Evolutionary conservation across 2,329 filamentous ascomycete species (phyloP).

Genomic region (Seiridium unicorne): DNA sequence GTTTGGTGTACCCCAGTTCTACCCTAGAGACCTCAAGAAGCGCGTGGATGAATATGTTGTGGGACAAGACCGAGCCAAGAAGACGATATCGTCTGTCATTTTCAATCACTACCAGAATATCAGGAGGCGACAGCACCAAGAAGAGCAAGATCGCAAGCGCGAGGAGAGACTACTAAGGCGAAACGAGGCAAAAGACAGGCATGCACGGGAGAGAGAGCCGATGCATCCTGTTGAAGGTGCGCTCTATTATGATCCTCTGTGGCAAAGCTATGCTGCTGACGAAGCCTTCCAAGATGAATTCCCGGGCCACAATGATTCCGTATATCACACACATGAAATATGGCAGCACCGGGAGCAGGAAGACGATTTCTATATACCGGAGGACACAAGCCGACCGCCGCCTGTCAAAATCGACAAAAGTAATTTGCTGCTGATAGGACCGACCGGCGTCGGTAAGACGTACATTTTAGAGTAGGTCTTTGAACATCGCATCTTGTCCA

Average conservation of each 20-base stretch:
- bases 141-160: conserved; percentile 59
- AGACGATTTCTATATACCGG: conserved; percentile 46
- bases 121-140: conserved; percentile 74
- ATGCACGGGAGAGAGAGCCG: conserved; percentile 64
- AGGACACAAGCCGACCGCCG: conserved; percentile 41
- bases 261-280: conserved; percentile 31
- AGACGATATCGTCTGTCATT: conserved; percentile 86
- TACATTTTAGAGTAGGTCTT: conserved; percentile 72
- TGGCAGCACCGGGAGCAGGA: conserved; percentile 28
- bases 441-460: conserved; percentile 94
- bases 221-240: conserved; percentile 79
- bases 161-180: conserved; percentile 66
- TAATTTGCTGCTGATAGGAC: conserved; percentile 86
- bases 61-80: conserved; percentile 91
- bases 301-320: conserved; percentile 48
- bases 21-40: conserved; percentile 73
- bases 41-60: conserved; percentile 96
- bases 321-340: conserved; percentile 38
- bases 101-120: conserved; percentile 96
- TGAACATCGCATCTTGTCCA: not conserved
- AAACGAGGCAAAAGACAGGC: conserved; percentile 43
- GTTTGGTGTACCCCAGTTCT: conserved; percentile 62
- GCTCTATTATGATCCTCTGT: conserved; percentile 26
- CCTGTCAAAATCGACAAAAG: conserved; percentile 87
- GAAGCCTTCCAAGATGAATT: conserved; percentile 49